Evolutionary conservation across 1,284 basidiomycete genomes (phyloP), one percentile per base, ranked within the genome.

Genomic region (Violaceomyces palustris): DNA sequence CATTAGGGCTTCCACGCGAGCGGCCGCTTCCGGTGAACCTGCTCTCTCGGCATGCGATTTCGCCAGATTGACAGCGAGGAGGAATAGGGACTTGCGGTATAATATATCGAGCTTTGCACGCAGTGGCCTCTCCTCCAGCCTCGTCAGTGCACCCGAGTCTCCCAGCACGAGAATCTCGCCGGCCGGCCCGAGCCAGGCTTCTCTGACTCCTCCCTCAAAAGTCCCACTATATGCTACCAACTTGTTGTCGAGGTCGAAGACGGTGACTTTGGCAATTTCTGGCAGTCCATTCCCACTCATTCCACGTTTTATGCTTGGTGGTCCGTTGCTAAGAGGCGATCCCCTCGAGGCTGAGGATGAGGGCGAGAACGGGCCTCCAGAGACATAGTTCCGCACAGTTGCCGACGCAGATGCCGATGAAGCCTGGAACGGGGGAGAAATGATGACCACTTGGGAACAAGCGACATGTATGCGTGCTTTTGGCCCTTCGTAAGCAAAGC

Each of bases 191-290:
- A 56, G 42, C 52, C 57, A 55, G 1, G 53, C 40, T 28, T 42
- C 45, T 10, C 63, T 48, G 2, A 73, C 48, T 21, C 64, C 65
- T 2, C 56, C 51, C 7, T 55, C 56, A 30, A 69, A 65, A 10
- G 62, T 62, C 15, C 55, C 60, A 21, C 49, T 55, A 25, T 87
- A 91, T 3, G 86, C 86, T 6, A 96, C 81, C 38, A 93, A 81
- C 76, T 92, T 92, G 76, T 93, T 94, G 72, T 91, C 87, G 21
- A 87, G 81, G 70, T 98, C 92, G 58, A 98, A 87, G 1, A 98
- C 80, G 0, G 86, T 86, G 30, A 98, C 81, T 63, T 87, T 90
- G 14, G 86, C 85, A 6, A 46, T 43, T 42, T 47, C 50, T 35
- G 34, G 25, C 11, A 35, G 37, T 10, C 33, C 34, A 42, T 38